Base-by-base conservation (phyloP, 352 stramenopile species). In the Globisporangium camurandrum region DNA sequence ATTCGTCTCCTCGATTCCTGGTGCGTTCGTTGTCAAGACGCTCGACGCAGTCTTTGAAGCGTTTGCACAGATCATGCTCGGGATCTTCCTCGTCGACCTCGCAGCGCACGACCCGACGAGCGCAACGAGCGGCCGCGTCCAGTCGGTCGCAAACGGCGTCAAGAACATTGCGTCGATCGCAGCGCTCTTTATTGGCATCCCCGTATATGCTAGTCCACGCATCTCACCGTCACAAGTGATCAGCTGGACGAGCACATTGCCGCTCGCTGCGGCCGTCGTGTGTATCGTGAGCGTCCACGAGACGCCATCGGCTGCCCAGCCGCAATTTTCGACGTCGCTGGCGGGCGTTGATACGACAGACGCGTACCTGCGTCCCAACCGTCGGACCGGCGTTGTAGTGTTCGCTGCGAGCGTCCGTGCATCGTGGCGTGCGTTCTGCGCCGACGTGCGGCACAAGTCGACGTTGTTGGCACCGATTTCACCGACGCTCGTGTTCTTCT, bases 1-100 rank as follows among this genome's bases (percentile, higher is more conserved):
- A 9, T 83, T 72, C 51, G 63, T 91, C 2, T 54, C 53, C 28
- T 79, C 75, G 9, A 61, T 92, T 38, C 34, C 75, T 9, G 75
- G 61, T 17, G 78, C 74, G 7, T 92, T 89, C 41, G 54, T 69
- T n/a, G 71, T 89, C 39, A 80, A 77, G 46, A 55, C 89, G 11
- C 23, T 88, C 31, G 77, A 89, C 51, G 67, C 78, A 11, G 53
- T 86, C 24, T 84, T 76, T 28, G 78, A 92, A 39, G 73, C 80
- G 16, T 92, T 92, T 53, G 57, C 80, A 33, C 77, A 92, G 55
- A 69, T 92, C 46, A 92, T 92, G 80, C 70, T 89, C 33, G 80
- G 71, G 49, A 74, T 88, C 42, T 69, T 89, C 41, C 69, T 89
- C 36, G 80, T 89, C 44, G 61, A 87, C 49, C 46, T 92, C 12